phyloP scores from a whole-genome alignment of 805 yeast species.

The Myxozyma nipponensis region DNA sequence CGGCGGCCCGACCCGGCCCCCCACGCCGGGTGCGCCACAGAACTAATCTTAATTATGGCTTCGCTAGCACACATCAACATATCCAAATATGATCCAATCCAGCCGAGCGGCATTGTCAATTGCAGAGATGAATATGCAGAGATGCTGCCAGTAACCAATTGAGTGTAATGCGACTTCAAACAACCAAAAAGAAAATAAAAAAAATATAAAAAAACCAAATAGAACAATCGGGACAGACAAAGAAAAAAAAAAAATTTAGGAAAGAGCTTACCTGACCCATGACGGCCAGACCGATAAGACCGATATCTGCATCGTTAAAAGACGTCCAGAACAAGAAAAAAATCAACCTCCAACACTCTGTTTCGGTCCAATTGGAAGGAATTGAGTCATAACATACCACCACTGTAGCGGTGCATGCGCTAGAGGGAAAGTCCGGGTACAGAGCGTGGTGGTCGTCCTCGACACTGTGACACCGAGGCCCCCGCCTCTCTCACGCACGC shows the following conservation, averaged over 20 bases:
- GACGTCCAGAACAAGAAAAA: constrained; percentile 7
- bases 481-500: no score
- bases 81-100: background rate
- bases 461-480: no score
- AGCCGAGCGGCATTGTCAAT: background rate
- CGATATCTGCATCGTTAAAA: constrained; percentile 70
- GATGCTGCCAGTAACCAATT: no score
- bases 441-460: no score
- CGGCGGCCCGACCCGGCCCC: background rate
- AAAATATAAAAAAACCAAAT: background rate
- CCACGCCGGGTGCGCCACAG: background rate
- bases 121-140: constrained; percentile 12
- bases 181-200: background rate
- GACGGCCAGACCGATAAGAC: constrained; percentile 98
- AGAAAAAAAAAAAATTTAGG: background rate
- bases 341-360: background rate
- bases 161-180: no score
- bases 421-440: no score
- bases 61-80: background rate
- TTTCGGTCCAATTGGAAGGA: background rate
- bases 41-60: background rate
- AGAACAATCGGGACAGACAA: background rate
- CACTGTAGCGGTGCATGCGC: constrained; percentile 8
- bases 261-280: constrained; percentile 71
- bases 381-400: constrained; percentile 16